Evolutionary conservation across 2,329 filamentous ascomycete genomes (phyloP).

Genomic region (Phyllosticta paracitricarpa): DNA sequence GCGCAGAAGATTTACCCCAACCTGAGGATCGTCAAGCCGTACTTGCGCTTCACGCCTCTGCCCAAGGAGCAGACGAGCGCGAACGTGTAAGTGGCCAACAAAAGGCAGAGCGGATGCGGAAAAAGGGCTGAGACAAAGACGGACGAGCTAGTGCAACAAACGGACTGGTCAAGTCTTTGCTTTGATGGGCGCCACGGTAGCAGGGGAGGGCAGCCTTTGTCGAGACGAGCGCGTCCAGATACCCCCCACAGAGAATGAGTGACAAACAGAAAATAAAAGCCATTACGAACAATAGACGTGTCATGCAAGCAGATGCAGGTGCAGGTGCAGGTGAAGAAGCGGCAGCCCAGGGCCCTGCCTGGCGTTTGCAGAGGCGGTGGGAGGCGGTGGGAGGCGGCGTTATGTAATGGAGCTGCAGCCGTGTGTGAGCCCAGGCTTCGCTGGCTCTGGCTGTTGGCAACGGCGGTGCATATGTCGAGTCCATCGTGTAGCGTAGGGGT

Average conservation of each 20-base stretch:
- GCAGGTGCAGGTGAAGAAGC: slow-evolving; percentile 1
- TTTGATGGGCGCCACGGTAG: slow-evolving; percentile 3
- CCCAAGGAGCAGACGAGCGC: slow-evolving; percentile 38
- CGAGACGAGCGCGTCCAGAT: slow-evolving; percentile 19
- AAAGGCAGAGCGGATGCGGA: background rate
- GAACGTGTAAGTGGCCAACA: slow-evolving; percentile 9
- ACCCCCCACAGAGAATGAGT: slow-evolving; percentile 10
- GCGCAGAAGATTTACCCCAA: slow-evolving; percentile 82
- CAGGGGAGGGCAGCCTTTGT: background rate
- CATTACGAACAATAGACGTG: background rate
- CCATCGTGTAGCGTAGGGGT: background rate
- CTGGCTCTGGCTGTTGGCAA: background rate
- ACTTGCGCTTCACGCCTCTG: slow-evolving; percentile 60
- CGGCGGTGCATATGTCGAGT: background rate
- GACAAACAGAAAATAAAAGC: slow-evolving; percentile 2
- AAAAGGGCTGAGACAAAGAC: slow-evolving; percentile 6
- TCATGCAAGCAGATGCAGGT: background rate
- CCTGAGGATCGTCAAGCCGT: slow-evolving; percentile 51
- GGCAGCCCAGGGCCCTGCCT: background rate
- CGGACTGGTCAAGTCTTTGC: background rate
- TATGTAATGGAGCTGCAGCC: background rate
- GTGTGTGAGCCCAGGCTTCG: background rate
- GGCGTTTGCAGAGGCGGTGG: background rate
- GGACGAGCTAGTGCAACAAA: background rate
- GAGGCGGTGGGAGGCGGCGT: background rate